Evolutionary conservation across 306 rosid species (phyloP).

Genomic region (Citrullus amarus): DNA sequence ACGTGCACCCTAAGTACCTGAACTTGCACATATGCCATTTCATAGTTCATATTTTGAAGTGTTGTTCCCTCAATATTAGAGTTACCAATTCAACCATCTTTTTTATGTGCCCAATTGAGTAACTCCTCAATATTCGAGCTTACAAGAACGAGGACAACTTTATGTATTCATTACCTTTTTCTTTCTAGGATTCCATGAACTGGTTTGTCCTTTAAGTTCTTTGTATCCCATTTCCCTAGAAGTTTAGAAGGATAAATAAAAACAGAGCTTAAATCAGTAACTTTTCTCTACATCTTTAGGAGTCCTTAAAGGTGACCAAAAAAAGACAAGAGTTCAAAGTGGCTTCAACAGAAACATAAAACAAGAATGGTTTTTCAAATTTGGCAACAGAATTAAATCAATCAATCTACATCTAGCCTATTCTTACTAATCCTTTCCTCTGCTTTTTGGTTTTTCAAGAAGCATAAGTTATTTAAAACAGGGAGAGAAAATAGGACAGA

Average conservation of each 20-base stretch:
- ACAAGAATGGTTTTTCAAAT: neutral
- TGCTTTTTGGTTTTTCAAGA: neutral
- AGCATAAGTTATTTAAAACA: neutral
- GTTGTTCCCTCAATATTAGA: constrained; percentile 80
- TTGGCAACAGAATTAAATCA: neutral
- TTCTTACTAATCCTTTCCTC: neutral
- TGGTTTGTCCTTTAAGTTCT: constrained; percentile 65
- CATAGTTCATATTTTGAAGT: constrained; percentile 73
- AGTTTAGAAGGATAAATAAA: constrained; percentile 75
- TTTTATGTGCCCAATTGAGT: constrained; percentile 55
- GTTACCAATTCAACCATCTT: constrained; percentile 73
- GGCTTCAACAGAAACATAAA: neutral
- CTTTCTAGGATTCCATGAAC: constrained; percentile 75
- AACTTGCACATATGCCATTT: constrained; percentile 71
- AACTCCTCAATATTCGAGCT: constrained; percentile 65
- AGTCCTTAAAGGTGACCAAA: neutral
- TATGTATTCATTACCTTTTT: constrained; percentile 69
- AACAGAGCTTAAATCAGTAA: constrained; percentile 19
- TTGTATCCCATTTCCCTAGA: constrained; percentile 82
- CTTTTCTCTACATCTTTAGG: neutral
- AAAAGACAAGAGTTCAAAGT: neutral
- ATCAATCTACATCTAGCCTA: neutral
- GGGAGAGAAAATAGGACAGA: neutral
- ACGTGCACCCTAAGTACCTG: constrained; percentile 36
- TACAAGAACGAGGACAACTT: constrained; percentile 51